phyloP scores from a whole-genome alignment of 176 grass and related monocot genomes.

The Paspalum notatum region DNA sequence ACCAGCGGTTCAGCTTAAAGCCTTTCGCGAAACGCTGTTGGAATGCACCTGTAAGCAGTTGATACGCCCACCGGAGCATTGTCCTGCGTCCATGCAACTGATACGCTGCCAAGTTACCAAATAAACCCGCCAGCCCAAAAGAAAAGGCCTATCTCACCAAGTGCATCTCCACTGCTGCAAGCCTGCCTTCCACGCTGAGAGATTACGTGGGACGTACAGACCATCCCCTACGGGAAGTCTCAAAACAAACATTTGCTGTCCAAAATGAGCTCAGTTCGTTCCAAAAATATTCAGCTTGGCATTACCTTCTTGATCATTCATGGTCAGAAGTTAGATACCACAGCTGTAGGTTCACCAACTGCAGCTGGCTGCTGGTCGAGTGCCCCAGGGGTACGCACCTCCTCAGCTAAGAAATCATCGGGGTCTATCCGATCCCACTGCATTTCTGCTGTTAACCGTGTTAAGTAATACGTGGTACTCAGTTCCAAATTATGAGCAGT shows the following conservation, averaged over 20 bases:
- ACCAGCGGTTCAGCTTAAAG: not conserved
- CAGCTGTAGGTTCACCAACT: conserved; percentile 38
- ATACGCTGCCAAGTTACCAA: not conserved
- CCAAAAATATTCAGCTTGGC: not conserved
- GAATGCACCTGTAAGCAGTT: too few relatives aligned
- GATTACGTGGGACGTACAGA: not conserved
- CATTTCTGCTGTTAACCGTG: conserved; percentile 61
- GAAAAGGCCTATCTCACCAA: conserved; percentile 17
- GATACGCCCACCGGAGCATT: not conserved
- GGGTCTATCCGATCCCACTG: conserved; percentile 63
- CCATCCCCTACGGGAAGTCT: conserved; percentile 1
- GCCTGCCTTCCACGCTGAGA: not conserved
- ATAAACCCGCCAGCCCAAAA: not conserved
- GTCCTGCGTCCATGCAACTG: not conserved
- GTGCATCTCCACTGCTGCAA: not conserved
- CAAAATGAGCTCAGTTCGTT: conserved; percentile 3
- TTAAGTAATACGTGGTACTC: conserved; percentile 38
- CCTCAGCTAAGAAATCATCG: conserved; percentile 63
- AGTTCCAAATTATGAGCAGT: too few relatives aligned
- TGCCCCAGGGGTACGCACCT: conserved; percentile 48
- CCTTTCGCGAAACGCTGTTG: too few relatives aligned
- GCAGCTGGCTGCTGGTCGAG: conserved; percentile 27
- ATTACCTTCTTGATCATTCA: conserved; percentile 9
- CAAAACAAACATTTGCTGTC: conserved; percentile 1
- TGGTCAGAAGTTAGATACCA: conserved; percentile 36